phyloP scores from a whole-genome alignment of 2,329 filamentous ascomycete genomes.

The Mycocentrospora acerina region DNA sequence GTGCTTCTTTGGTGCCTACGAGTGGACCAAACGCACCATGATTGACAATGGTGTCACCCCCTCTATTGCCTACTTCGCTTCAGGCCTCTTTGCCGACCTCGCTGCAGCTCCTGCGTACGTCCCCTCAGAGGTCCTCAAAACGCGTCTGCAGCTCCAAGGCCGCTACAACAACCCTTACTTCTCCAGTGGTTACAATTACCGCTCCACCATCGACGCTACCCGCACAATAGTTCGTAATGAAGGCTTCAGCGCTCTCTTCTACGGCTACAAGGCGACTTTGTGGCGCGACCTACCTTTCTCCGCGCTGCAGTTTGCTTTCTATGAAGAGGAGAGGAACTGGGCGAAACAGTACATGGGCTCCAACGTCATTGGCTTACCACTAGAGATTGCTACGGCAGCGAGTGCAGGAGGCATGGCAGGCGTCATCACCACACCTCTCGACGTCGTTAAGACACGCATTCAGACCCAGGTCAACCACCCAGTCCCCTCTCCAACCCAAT shows the following conservation, averaged over 20 bases:
- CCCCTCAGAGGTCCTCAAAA: constrained; percentile 96
- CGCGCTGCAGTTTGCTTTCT: constrained; percentile 95
- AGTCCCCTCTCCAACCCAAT: constrained; percentile 16
- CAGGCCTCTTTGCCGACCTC: constrained; percentile 89
- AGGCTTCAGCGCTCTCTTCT: constrained; percentile 82
- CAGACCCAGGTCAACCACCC: constrained; percentile 72
- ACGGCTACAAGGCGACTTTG: constrained; percentile 95
- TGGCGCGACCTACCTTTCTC: constrained; percentile 95
- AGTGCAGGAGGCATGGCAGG: constrained; percentile 90
- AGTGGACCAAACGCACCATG: constrained; percentile 88
- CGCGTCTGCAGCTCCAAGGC: constrained; percentile 91
- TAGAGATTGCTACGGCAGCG: constrained; percentile 88
- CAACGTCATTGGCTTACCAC: constrained; percentile 77
- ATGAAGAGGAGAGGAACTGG: constrained; percentile 86
- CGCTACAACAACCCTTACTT: constrained; percentile 95
- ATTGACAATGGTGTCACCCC: constrained; percentile 81
- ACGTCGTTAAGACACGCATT: constrained; percentile 95
- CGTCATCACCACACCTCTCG: constrained; percentile 90
- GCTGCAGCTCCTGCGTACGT: constrained; percentile 93
- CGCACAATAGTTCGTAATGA: constrained; percentile 82
- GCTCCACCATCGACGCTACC: constrained; percentile 77
- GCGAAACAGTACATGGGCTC: constrained; percentile 77
- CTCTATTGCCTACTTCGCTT: constrained; percentile 80
- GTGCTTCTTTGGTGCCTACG: constrained; percentile 94
- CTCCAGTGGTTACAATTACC: constrained; percentile 93